Evolutionary conservation across 2,329 filamentous ascomycete species (phyloP).

Genomic region (Phaeosphaeria sp.): DNA sequence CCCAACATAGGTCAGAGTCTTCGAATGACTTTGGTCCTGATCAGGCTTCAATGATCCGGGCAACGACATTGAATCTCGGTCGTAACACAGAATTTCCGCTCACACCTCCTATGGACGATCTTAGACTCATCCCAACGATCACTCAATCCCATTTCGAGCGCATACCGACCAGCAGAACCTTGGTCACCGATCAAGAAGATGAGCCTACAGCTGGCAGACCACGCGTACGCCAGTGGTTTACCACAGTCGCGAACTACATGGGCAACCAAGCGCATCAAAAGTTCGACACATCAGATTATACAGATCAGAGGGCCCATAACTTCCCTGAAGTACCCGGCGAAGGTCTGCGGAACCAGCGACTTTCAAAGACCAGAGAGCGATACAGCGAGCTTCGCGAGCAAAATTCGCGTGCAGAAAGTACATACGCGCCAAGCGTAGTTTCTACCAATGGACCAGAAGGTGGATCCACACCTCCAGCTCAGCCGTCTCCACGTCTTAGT

Average conservation of each 20-base stretch:
- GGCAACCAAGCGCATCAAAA: constrained; percentile 56
- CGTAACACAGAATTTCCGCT: background rate
- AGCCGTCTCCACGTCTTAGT: constrained; percentile 13
- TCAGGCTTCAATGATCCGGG: constrained; percentile 3
- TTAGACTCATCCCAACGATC: constrained; percentile 22
- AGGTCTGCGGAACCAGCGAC: constrained; percentile 50
- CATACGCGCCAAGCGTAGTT: constrained; percentile 45
- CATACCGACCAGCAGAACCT: background rate
- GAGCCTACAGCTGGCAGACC: constrained; percentile 25
- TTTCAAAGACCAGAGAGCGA: constrained; percentile 49
- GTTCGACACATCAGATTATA: constrained; percentile 58
- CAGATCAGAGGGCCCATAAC: constrained; percentile 53
- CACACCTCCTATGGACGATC: constrained; percentile 4
- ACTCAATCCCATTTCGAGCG: constrained; percentile 15
- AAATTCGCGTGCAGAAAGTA: constrained; percentile 48
- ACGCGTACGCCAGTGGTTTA: constrained; percentile 49
- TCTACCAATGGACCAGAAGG: constrained; percentile 35
- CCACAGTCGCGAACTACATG: constrained; percentile 54
- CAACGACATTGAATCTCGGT: constrained; percentile 4
- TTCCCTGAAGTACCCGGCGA: constrained; percentile 67
- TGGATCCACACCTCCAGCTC: constrained; percentile 18
- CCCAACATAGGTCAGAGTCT: constrained; percentile 31
- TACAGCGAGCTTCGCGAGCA: constrained; percentile 53
- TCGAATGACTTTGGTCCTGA: constrained; percentile 10
- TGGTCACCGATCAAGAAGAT: background rate